These are phyloP conservation scores for Podila clonocystis DNA, from an alignment of 192 early-diverging fungal genomes.

Conservation along the genomic window DNA sequence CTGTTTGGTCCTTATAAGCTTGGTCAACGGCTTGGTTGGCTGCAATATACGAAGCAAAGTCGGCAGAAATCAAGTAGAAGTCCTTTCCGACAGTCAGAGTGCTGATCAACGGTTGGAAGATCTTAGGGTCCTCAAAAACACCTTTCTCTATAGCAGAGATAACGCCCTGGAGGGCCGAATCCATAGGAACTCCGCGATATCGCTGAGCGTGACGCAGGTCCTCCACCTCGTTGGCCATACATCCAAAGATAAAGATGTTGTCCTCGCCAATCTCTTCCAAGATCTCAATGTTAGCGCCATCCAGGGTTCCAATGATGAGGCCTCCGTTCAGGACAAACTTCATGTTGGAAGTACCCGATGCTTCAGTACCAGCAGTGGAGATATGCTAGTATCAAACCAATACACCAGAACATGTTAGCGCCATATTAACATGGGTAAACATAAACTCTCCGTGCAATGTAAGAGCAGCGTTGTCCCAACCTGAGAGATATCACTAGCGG, in stretches of 20 bases:
- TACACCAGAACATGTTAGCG: neutral
- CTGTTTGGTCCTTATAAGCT: slow-evolving; percentile 83
- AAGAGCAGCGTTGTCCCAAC: neutral
- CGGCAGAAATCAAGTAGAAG: slow-evolving; percentile 86
- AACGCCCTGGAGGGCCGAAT: slow-evolving; percentile 82
- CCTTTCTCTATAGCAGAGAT: slow-evolving; percentile 83
- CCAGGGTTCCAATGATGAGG: slow-evolving; percentile 96
- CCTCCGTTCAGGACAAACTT: slow-evolving; percentile 99
- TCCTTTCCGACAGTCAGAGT: slow-evolving; percentile 87
- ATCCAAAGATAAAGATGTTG: slow-evolving; percentile 98
- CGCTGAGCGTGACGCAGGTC: slow-evolving; percentile 93
- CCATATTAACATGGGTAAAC: neutral
- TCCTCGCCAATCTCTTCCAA: slow-evolving; percentile 95
- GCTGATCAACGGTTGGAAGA: slow-evolving; percentile 83
- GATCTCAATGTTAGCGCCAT: slow-evolving; percentile 99
- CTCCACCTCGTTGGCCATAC: slow-evolving; percentile 90
- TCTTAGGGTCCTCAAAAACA: slow-evolving; percentile 82
- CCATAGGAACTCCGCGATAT: slow-evolving; percentile 80
- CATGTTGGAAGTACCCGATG: slow-evolving; percentile 99
- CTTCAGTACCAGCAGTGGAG: slow-evolving; percentile 98
- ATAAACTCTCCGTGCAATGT: neutral
- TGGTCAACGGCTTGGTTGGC: slow-evolving; percentile 84
- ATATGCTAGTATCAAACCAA: slow-evolving; percentile 73
- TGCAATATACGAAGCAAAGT: slow-evolving; percentile 88
- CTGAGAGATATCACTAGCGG: slow-evolving; percentile 98